A percentile compares a stretch with the other conserved stretches of the same genome.
Evolutionary conservation across 73 alveolate genomes (phyloP).

Genomic region (Paramecium caudatum): DNA sequence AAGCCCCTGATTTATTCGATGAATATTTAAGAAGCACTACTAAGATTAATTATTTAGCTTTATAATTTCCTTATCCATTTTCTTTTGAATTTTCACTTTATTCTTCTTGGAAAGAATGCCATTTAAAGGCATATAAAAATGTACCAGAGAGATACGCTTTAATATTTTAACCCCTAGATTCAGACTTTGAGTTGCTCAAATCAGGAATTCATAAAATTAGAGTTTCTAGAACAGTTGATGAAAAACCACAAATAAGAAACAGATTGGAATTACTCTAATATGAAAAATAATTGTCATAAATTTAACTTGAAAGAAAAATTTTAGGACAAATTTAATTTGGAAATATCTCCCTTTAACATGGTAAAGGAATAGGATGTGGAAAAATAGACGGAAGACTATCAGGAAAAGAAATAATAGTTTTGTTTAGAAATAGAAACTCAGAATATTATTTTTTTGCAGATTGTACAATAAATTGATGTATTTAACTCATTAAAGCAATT

Average conservation of each 20-base stretch:
- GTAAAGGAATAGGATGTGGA: conserved; percentile 45
- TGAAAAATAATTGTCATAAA: conserved; percentile 1
- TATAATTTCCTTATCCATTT: conserved; percentile 73
- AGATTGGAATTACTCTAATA: neutral
- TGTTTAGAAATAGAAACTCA: conserved; percentile 38
- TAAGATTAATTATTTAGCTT: conserved; percentile 51
- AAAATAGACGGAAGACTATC: conserved; percentile 3
- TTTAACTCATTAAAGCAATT: conserved; percentile 23
- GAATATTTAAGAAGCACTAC: conserved; percentile 29
- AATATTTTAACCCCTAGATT: neutral
- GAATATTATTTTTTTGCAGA: conserved; percentile 58
- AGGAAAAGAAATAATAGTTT: conserved; percentile 33
- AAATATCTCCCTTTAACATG: conserved; percentile 10
- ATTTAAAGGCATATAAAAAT: neutral
- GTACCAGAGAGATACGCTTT: neutral
- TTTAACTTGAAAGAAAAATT: neutral
- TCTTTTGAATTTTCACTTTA: conserved; percentile 50
- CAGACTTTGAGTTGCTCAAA: neutral
- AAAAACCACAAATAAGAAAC: neutral
- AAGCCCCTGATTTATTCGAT: neutral
- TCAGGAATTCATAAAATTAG: neutral
- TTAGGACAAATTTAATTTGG: conserved; percentile 15
- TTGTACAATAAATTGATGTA: conserved; percentile 41
- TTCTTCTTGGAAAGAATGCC: neutral
- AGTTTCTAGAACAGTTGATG: neutral